Percentiles rank a stretch among this genome's conserved stretches.
These are phyloP conservation scores for Pythium coloratum DNA, from an alignment of 352 stramenopile genomes.

Conservation along the genomic window DNA sequence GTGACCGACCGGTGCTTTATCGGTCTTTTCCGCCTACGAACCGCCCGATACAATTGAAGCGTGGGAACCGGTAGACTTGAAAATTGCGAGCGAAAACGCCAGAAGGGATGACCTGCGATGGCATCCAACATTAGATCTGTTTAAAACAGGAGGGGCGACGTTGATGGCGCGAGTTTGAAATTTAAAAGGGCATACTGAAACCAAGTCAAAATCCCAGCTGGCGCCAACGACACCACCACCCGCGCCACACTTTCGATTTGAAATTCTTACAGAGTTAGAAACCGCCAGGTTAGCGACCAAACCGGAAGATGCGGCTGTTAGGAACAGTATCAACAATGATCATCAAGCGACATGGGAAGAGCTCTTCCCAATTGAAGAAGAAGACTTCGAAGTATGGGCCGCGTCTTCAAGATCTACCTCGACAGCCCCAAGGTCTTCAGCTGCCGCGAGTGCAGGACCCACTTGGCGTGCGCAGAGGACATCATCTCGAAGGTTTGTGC, in stretches of 20 bases:
- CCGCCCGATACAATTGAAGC: constrained; percentile 17
- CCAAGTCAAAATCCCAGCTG: constrained; percentile 29
- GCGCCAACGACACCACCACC: not conserved
- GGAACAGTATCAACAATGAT: constrained; percentile 9
- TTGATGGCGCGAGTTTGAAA: constrained; percentile 30
- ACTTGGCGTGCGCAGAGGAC: constrained; percentile 91
- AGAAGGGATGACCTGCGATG: constrained; percentile 28
- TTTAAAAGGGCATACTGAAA: constrained; percentile 41
- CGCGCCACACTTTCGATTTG: constrained; percentile 18
- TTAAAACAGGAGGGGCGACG: constrained; percentile 27
- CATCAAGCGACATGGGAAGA: constrained; percentile 25
- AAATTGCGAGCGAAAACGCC: constrained; percentile 32
- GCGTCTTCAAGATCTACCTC: constrained; percentile 90
- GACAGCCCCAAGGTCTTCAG: constrained; percentile 90
- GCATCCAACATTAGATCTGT: not conserved
- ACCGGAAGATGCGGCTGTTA: not conserved
- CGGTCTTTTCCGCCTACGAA: constrained; percentile 7
- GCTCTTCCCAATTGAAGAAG: too few relatives aligned
- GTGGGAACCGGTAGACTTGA: constrained; percentile 9
- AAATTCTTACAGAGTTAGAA: constrained; percentile 16
- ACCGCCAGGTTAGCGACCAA: not conserved
- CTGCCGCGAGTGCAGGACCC: constrained; percentile 90
- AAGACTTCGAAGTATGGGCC: constrained; percentile 42
- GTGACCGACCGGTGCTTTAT: constrained; percentile 9
- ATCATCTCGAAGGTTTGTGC: constrained; percentile 93